A percentile compares a stretch with the other conserved stretches of the same genome.
These are phyloP conservation scores for Micractinium sp. DNA, from an alignment of 139 green algal species.

Conservation along the genomic window DNA sequence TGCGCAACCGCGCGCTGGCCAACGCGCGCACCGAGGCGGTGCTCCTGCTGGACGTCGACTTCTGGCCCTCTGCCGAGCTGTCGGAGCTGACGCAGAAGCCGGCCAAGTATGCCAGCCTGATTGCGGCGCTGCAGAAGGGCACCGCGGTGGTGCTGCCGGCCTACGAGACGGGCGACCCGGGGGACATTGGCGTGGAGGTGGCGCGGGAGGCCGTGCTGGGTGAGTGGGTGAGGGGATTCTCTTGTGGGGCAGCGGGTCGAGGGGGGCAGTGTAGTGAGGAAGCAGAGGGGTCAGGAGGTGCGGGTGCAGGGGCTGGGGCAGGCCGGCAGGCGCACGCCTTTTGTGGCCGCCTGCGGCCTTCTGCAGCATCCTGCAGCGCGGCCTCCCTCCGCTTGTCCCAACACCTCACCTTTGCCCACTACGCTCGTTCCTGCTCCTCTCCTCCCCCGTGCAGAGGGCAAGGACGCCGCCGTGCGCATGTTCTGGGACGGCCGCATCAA, in stretches of 20 bases:
- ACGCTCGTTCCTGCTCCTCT: not conserved
- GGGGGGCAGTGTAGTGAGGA: no score
- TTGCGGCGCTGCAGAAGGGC: conserved; percentile 15
- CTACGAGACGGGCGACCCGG: conserved; percentile 49
- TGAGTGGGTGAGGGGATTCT: not conserved
- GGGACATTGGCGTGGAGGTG: conserved; percentile 53
- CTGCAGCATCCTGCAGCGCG: not conserved
- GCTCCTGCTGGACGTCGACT: conserved; percentile 58
- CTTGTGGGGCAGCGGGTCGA: no score
- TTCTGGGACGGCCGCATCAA: conserved; percentile 56
- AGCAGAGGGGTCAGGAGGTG: not conserved
- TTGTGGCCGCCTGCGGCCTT: no score
- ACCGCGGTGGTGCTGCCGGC: conserved; percentile 53
- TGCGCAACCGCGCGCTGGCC: conserved; percentile 55
- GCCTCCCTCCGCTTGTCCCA: not conserved
- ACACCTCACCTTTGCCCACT: not conserved
- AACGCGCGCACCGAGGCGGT: conserved; percentile 51
- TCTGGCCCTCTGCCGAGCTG: conserved; percentile 52
- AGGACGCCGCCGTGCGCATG: conserved; percentile 46
- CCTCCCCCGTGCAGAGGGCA: conserved; percentile 21
- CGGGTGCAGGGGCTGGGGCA: not conserved
- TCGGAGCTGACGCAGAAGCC: conserved; percentile 45
- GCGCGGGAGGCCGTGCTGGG: conserved; percentile 44
- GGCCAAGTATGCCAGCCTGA: conserved; percentile 45
- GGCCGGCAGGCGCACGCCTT: no score